A percentile compares a stretch with the other conserved stretches of the same genome.
These are phyloP conservation scores for Yamadazyma friedrichii DNA, from an alignment of 1,139 yeast species.

Conservation along the genomic window DNA sequence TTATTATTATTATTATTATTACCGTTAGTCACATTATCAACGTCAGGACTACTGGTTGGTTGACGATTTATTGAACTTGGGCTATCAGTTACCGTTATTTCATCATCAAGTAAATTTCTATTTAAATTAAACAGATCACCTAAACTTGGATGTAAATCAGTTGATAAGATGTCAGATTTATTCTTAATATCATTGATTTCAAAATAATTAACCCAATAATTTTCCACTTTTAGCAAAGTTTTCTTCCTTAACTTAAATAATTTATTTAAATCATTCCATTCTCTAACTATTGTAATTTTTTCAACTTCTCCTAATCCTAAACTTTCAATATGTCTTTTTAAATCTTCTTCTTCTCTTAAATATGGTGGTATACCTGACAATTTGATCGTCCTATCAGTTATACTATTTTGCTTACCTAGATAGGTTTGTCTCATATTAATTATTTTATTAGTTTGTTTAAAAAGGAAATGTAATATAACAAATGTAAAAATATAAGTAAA, in stretches of 20 bases:
- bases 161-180: constrained; percentile 28
- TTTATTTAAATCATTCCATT: constrained; percentile 73
- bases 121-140: constrained; percentile 22
- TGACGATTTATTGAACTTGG: constrained; percentile 13
- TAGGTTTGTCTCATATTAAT: constrained; percentile 41
- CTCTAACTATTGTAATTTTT: constrained; percentile 73
- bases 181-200: constrained; percentile 34
- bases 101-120: not conserved
- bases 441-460: constrained; percentile 36
- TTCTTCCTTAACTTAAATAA: constrained; percentile 59
- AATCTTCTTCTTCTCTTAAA: constrained; percentile 63
- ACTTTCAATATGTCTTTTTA: constrained; percentile 72
- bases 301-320: constrained; percentile 80
- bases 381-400: constrained; percentile 47
- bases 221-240: constrained; percentile 60
- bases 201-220: constrained; percentile 74
- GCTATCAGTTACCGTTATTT: not conserved
- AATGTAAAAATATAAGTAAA: constrained; percentile 44
- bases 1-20: not conserved
- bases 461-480: constrained; percentile 32
- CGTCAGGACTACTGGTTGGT: too few species aligned
- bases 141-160: constrained; percentile 26
- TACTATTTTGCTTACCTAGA: constrained; percentile 42
- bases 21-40: not conserved
- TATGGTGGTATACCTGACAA: constrained; percentile 65